Evolutionary conservation across 345 rosid species (phyloP).

Genomic region (Brassica juncea): DNA sequence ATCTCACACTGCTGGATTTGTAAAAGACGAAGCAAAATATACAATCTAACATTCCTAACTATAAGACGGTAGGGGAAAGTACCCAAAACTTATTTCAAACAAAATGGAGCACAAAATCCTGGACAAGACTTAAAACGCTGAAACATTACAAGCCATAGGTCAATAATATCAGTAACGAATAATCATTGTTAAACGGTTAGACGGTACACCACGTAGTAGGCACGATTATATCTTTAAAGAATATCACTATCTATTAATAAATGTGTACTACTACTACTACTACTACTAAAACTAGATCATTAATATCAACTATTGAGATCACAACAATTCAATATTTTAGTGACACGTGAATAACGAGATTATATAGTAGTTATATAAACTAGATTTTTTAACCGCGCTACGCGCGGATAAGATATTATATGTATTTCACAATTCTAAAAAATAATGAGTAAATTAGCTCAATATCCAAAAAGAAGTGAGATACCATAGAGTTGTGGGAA

Average conservation of each 20-base stretch:
- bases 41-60: neutral
- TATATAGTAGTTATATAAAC: neutral
- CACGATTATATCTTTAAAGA: neutral
- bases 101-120: neutral
- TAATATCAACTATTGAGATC: neutral
- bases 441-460: too few relatives aligned
- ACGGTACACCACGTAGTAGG: neutral
- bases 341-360: neutral
- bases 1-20: neutral
- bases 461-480: too few relatives aligned
- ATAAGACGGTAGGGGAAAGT: neutral
- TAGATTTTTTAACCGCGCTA: too few relatives aligned
- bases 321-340: neutral
- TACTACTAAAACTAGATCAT: neutral
- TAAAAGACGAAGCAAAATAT: neutral
- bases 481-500: too few relatives aligned
- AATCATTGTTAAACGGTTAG: neutral
- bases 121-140: slow-evolving; percentile 1
- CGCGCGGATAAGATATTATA: too few relatives aligned
- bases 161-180: neutral
- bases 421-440: too few relatives aligned
- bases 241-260: neutral
- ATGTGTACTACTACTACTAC: neutral
- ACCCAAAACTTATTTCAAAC: neutral
- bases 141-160: neutral